These are phyloP conservation scores for Tarenaya hassleriana DNA, from an alignment of 345 rosid genomes.

Conservation along the genomic window DNA sequence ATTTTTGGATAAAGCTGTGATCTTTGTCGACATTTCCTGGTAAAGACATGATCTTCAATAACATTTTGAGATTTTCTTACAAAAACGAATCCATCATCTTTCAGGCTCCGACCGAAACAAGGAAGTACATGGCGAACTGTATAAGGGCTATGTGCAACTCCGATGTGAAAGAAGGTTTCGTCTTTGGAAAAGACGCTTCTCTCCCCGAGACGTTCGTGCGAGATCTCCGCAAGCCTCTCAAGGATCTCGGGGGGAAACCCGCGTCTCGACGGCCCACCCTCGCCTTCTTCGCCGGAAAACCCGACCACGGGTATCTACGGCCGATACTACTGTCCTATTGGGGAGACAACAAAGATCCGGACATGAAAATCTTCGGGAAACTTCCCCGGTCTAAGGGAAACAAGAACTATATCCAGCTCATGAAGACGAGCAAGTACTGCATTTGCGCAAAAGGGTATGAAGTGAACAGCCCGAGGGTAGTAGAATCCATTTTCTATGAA, in stretches of 20 bases:
- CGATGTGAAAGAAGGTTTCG: constrained; percentile 73
- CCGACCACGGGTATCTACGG: constrained; percentile 71
- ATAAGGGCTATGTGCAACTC: constrained; percentile 85
- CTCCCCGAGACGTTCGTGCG: constrained; percentile 71
- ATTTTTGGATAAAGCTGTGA: too few species aligned
- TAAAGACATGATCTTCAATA: background rate
- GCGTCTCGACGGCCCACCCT: constrained; percentile 57
- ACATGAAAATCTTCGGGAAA: constrained; percentile 67
- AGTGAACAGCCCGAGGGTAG: constrained; percentile 93
- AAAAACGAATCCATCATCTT: constrained; percentile 7
- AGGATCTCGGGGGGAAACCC: constrained; percentile 61
- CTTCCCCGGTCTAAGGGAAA: constrained; percentile 56
- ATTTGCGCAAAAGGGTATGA: constrained; percentile 85
- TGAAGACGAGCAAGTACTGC: constrained; percentile 94
- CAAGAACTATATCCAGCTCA: constrained; percentile 54
- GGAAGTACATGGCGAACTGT: constrained; percentile 49
- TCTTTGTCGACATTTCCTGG: background rate
- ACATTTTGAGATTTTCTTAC: background rate
- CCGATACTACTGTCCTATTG: constrained; percentile 72
- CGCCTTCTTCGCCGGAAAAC: constrained; percentile 82
- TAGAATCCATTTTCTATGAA: constrained; percentile 80
- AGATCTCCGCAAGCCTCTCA: constrained; percentile 42
- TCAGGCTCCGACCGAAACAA: constrained; percentile 80
- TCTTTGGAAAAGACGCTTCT: constrained; percentile 77
- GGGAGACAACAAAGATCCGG: constrained; percentile 73